A percentile compares a stretch with the other conserved stretches of the same genome.
phyloP scores from a whole-genome alignment of 306 rosid genomes.

The Adenanthera pavonina region DNA sequence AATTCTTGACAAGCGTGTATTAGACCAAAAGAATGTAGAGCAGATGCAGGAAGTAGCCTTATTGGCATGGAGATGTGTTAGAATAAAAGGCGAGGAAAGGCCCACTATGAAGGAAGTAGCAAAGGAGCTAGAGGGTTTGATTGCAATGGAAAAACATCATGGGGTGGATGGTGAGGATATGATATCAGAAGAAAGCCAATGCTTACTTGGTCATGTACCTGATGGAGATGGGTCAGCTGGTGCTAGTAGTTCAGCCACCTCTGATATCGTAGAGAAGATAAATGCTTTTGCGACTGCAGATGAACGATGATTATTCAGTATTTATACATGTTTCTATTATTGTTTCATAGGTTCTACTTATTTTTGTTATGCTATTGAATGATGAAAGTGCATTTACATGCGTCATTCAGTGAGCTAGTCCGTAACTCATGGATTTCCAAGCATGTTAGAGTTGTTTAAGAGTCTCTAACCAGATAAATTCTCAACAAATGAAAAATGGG shows the following conservation, averaged over 20 bases:
- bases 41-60: constrained; percentile 36
- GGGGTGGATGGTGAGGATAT: neutral
- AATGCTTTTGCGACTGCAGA: neutral
- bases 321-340: neutral
- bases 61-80: constrained; percentile 44
- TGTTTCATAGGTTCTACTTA: neutral
- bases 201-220: neutral
- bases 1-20: constrained; percentile 31
- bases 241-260: too few species aligned
- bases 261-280: too few species aligned
- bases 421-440: too few species aligned
- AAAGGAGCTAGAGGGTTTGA: constrained; percentile 48
- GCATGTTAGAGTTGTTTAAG: too few species aligned
- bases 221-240: neutral
- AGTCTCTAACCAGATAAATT: too few species aligned
- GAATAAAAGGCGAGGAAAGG: constrained; percentile 48
- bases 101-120: constrained; percentile 58
- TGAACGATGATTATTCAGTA: neutral
- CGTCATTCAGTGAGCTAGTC: too few species aligned
- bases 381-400: neutral
- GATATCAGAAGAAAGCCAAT: neutral
- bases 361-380: neutral
- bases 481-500: too few species aligned
- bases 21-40: neutral
- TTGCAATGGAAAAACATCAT: constrained; percentile 7